Conservation (phyloP, 2,329 filamentous ascomycete genomes). For the Fusarium nurragi region DNA sequence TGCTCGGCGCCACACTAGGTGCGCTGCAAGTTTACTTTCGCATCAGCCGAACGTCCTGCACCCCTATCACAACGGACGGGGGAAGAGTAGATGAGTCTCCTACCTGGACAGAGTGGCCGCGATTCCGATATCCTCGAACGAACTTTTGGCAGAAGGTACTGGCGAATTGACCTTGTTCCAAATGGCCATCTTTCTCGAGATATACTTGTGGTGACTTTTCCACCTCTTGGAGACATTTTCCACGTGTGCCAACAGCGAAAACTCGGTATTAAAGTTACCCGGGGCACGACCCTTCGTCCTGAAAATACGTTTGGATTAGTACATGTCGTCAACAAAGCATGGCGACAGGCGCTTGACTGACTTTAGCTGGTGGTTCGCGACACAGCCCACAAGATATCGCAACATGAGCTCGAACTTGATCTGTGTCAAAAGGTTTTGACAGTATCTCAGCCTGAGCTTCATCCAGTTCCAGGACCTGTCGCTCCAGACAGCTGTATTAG, state of each 20-base stretch:
- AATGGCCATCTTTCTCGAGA: rapidly evolving
- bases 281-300: neutral
- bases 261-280: neutral
- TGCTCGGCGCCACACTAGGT: neutral
- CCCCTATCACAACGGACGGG: rapidly evolving
- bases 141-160: rapidly evolving
- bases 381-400: slow-evolving; percentile 1
- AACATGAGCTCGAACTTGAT: slow-evolving; percentile 8
- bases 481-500: neutral
- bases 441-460: neutral
- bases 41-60: neutral
- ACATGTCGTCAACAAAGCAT: no score
- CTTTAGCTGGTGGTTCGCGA: slow-evolving; percentile 3
- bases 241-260: neutral
- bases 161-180: neutral
- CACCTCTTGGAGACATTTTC: neutral
- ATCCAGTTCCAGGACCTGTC: neutral
- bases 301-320: rapidly evolving
- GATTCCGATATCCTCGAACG: neutral
- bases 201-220: neutral
- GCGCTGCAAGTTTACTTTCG: neutral
- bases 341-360: neutral
- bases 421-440: neutral
- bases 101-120: neutral
- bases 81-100: neutral